A percentile compares a stretch with the other conserved stretches of the same genome.
These are phyloP conservation scores for Ophiostoma quercus DNA, from an alignment of 2,329 filamentous ascomycete genomes.

Conservation along the genomic window DNA sequence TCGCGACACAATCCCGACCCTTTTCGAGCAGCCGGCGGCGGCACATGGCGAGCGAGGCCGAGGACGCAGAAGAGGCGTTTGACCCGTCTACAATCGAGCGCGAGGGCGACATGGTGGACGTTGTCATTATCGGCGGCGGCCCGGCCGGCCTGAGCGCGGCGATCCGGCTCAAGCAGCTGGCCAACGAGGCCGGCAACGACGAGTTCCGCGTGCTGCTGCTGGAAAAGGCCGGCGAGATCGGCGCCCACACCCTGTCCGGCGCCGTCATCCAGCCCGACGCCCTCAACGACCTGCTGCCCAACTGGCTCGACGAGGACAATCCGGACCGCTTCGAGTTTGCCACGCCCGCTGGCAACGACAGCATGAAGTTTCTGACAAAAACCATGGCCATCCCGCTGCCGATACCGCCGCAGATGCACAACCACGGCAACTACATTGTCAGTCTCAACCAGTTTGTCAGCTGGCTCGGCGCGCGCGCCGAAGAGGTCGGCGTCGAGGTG, in stretches of 20 bases:
- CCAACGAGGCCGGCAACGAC: constrained; percentile 90
- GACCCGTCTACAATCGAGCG: constrained; percentile 68
- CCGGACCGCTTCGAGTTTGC: constrained; percentile 80
- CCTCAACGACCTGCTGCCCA: constrained; percentile 82
- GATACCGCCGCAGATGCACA: constrained; percentile 93
- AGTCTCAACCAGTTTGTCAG: constrained; percentile 91
- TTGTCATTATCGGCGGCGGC: constrained; percentile 95
- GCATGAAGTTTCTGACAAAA: constrained; percentile 92
- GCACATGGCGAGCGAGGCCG: constrained; percentile 29
- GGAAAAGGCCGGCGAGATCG: constrained; percentile 92
- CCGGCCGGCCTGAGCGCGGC: constrained; percentile 88
- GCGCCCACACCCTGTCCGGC: constrained; percentile 90
- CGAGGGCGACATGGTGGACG: constrained; percentile 89
- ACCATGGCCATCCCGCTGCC: constrained; percentile 72
- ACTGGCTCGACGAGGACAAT: constrained; percentile 89
- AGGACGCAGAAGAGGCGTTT: constrained; percentile 49
- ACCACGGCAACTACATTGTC: constrained; percentile 96
- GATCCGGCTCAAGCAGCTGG: constrained; percentile 90
- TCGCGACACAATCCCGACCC: constrained; percentile 21
- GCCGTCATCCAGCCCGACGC: constrained; percentile 89
- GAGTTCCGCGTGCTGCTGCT: constrained; percentile 89
- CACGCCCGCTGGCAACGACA: constrained; percentile 76
- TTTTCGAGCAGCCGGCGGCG: constrained; percentile 31
- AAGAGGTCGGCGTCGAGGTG: constrained; percentile 91
- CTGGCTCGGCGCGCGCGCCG: constrained; percentile 94